Evolutionary conservation across 306 rosid genomes (phyloP), one percentile per base, ranked within the genome.

Genomic region (Begonia masoniana): DNA sequence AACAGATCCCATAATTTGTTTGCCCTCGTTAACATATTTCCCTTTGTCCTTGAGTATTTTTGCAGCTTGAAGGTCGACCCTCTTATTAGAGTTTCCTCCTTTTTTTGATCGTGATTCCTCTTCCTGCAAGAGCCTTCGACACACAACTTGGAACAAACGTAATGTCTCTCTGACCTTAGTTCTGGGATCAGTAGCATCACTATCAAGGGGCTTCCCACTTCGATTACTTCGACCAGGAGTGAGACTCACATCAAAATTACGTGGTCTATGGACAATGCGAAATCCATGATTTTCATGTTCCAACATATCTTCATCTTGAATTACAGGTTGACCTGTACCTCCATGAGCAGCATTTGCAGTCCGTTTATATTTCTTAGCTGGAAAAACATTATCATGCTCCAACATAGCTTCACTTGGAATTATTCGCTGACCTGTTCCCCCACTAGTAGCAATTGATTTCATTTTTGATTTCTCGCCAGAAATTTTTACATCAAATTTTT

Each of bases 61-160:
- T 13, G 80, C 71, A 3, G 94, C 91, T 58, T 26, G 41, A 14
- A 48, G 59, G 68, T 89, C 95, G 62, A 85, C n/a, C 73, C 95
- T 80, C 74, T 21, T 76, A 4, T 21, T 13, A 50, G 17, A 14
- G 47, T 12, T 62, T 60, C 55, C 68, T 66, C 53, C 53, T 41
- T 57, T 77, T 54, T 69, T 75, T 10, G 59, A 50, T 47, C 76
- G 73, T 17, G 81, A 74, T 75, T 89, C 97, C 19, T 71, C 70
- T 78, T 78, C 94, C 54, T 71, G 95, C 72, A 78, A 71, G 55
- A 85, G 77, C 82, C 81, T 89, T 69, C 94, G 69, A 77, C 50
- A 73, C 70, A 85, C 67, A 55, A 59, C 91, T 71, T 83, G 94
- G 63, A 78, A 89, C 16, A 78, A 69, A 35, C 91, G 88, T 72